These are phyloP conservation scores for Fusarium verrucosum DNA, from an alignment of 2,329 filamentous ascomycete species.

Conservation along the genomic window DNA sequence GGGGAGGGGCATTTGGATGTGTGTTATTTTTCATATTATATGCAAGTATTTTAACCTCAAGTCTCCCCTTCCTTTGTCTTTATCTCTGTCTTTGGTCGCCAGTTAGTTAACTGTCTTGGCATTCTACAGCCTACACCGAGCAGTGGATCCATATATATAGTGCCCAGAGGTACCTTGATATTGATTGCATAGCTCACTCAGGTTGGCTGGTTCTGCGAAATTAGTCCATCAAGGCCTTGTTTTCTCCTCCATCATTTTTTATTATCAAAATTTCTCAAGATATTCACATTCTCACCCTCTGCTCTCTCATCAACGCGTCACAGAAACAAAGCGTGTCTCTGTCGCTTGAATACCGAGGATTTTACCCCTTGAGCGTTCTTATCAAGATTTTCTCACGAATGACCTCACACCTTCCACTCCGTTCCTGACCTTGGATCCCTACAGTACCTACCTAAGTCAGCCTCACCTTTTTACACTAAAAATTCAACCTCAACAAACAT, in stretches of 20 bases:
- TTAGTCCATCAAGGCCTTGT: conserved; percentile 15
- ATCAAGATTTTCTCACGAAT: conserved; percentile 17
- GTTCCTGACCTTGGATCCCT: conserved; percentile 1
- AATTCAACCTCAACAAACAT: background rate
- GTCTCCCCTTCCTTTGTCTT: background rate
- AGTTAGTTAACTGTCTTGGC: conserved; percentile 10
- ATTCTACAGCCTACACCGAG: conserved; percentile 3
- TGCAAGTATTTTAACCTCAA: conserved; percentile 19
- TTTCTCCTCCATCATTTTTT: background rate
- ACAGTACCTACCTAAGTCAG: too few species aligned
- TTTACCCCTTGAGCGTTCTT: conserved; percentile 13
- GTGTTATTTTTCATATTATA: too few species aligned
- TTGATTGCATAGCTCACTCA: conserved; percentile 24
- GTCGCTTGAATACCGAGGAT: conserved; percentile 14
- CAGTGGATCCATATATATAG: conserved; percentile 21
- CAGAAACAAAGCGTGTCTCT: conserved; percentile 2
- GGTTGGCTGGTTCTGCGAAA: conserved; percentile 24
- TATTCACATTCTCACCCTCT: background rate
- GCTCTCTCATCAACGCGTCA: conserved; percentile 2
- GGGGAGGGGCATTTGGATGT: conserved; percentile 3
- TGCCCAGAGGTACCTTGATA: background rate
- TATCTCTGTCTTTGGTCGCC: background rate
- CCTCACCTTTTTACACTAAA: conserved; percentile 6
- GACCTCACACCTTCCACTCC: conserved; percentile 30
- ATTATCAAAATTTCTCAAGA: background rate